These are phyloP conservation scores for Cantharellus cinnabarinus DNA, from an alignment of 768 basidiomycete species.

Conservation along the genomic window DNA sequence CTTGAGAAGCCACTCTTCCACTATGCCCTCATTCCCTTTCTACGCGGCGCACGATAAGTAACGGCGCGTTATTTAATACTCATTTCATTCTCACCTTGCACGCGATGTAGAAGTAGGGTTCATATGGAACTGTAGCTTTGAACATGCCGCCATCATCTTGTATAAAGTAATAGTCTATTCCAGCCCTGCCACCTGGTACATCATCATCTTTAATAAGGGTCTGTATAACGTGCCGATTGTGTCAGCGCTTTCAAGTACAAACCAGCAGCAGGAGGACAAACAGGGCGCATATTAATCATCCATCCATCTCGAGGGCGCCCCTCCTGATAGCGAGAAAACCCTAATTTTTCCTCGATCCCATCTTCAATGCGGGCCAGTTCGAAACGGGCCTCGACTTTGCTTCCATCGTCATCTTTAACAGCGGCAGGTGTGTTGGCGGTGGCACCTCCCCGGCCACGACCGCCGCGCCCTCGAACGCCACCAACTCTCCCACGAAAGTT, in stretches of 20 bases:
- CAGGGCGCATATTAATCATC: slow-evolving; percentile 98
- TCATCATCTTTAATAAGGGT: slow-evolving; percentile 75
- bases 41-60: slow-evolving; percentile 15
- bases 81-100: slow-evolving; percentile 50
- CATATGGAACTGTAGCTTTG: slow-evolving; percentile 80
- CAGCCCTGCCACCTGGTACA: slow-evolving; percentile 66
- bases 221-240: slow-evolving; percentile 19
- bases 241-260: background rate
- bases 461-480: slow-evolving; percentile 26
- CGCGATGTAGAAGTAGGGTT: slow-evolving; percentile 85
- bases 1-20: slow-evolving; percentile 92
- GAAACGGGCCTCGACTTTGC: slow-evolving; percentile 66
- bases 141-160: slow-evolving; percentile 94
- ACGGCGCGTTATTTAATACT: background rate
- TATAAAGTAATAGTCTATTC: slow-evolving; percentile 93
- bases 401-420: slow-evolving; percentile 76
- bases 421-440: slow-evolving; percentile 26
- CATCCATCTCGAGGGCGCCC: slow-evolving; percentile 68
- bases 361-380: slow-evolving; percentile 57
- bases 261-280: slow-evolving; percentile 13
- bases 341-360: slow-evolving; percentile 85
- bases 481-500: slow-evolving; percentile 1
- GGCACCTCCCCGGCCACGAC: slow-evolving; percentile 25
- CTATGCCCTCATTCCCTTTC: slow-evolving; percentile 67
- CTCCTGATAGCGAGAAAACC: slow-evolving; percentile 65